A percentile compares a stretch with the other conserved stretches of the same genome.
Evolutionary conservation across 169 alveolate species (phyloP).

Genomic region (Plasmodium knowlesi): DNA sequence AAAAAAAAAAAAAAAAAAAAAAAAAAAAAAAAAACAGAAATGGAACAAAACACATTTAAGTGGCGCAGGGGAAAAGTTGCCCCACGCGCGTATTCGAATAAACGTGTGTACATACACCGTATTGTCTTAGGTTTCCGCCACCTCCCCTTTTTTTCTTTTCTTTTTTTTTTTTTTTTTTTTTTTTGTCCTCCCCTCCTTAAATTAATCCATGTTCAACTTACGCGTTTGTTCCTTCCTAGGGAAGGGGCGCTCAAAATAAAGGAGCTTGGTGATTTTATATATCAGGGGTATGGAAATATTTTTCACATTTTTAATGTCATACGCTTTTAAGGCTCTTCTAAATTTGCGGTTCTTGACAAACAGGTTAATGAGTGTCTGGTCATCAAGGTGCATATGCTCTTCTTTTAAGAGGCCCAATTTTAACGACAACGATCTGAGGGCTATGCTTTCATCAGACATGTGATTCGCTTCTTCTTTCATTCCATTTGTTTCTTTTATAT

Average conservation of each 20-base stretch:
- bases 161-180: no score
- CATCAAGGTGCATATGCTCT: slow-evolving; percentile 30
- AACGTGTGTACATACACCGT: background rate
- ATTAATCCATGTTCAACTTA: slow-evolving; percentile 32
- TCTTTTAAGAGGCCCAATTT: slow-evolving; percentile 44
- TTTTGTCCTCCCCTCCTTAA: background rate
- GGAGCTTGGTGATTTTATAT: slow-evolving; percentile 69
- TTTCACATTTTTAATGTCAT: slow-evolving; percentile 23
- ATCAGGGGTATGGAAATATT: slow-evolving; percentile 52
- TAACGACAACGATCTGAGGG: slow-evolving; percentile 25
- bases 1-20: background rate
- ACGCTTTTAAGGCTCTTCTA: slow-evolving; percentile 53
- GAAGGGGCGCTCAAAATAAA: slow-evolving; percentile 69
- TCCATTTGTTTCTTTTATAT: background rate
- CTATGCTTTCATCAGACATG: background rate
- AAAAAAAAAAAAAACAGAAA: no score
- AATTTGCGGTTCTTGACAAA: slow-evolving; percentile 38
- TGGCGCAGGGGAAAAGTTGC: background rate
- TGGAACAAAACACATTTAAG: background rate
- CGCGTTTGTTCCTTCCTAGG: slow-evolving; percentile 47
- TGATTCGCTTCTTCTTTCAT: background rate
- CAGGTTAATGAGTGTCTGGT: slow-evolving; percentile 25
- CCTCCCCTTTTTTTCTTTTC: background rate
- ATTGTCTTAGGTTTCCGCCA: background rate
- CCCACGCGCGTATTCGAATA: background rate